Evolutionary conservation across 2,329 filamentous ascomycete species (phyloP), one percentile per base, ranked within the genome.

Genomic region (Periconia sp.): DNA sequence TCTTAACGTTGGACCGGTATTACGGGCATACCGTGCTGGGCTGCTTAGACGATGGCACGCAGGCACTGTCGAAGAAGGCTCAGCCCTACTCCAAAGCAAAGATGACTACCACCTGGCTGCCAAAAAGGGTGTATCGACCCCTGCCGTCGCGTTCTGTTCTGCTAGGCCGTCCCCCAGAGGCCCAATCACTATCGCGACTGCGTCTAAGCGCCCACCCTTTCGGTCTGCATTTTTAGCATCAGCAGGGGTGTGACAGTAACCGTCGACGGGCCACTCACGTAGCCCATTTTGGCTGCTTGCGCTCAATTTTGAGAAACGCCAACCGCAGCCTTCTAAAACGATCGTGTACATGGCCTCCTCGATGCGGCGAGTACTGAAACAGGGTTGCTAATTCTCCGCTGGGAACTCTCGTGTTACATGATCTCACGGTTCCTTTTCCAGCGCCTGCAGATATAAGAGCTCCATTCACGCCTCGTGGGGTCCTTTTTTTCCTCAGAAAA

Each of bases 361-460:
- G 58, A 64, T 67, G 63, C 63, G 70, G 71, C 72, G 72, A 72
- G 69, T 74, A 72, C 61, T 70, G 68, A 72, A 72, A 74, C 71
- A 63, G 57, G 55, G 23, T 5, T 27, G 23, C 23, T 61, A 71
- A 69, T 71, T 72, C 69, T 70, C 68, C 68, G 65, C 51, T 49
- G 63, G 61, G 66, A 58, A 53, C 57, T 61, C 61, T 63, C 59
- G 57, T 53, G 49, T 59, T 20, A 66, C 57, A 60, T 59, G 59
- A 56, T 46, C 46, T 55, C 68, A 63, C 64, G 59, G 58, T 63
- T 45, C 27, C 30, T 30, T 11, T 31, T 47, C 60, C 35, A 23
- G 59, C 50, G 44, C 52, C 49, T 19, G 43, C 49, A 33, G 37
- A 41, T 47, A 47, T 48, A 48, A 48, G 35, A 31, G 13, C 18